Percentiles rank a stretch among this genome's conserved stretches.
These are phyloP conservation scores for Trichophyton verrucosum DNA, from an alignment of 2,329 filamentous ascomycete species.

Conservation along the genomic window DNA sequence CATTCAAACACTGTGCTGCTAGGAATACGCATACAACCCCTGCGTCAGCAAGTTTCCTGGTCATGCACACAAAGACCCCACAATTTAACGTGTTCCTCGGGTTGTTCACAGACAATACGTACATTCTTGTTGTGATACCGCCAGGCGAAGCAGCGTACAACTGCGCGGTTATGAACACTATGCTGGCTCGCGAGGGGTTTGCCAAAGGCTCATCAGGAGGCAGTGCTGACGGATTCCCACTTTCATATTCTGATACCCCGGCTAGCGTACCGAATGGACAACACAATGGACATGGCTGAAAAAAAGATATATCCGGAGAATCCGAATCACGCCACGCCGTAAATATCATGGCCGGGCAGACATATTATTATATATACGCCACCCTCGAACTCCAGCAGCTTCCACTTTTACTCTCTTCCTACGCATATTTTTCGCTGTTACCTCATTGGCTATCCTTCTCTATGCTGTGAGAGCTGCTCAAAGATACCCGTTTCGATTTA, in stretches of 20 bases:
- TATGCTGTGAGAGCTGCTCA: not conserved
- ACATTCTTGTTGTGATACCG: conserved; percentile 81
- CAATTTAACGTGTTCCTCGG: conserved; percentile 87
- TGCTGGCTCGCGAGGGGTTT: conserved; percentile 74
- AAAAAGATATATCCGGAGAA: not conserved
- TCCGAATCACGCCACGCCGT: not conserved
- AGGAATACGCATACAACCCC: conserved; percentile 35
- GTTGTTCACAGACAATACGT: conserved; percentile 94
- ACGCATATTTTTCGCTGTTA: not conserved
- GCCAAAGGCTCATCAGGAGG: conserved; percentile 42
- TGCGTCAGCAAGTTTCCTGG: conserved; percentile 31
- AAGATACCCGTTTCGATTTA: not conserved
- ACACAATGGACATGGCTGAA: not conserved
- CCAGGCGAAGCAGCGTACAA: conserved; percentile 89
- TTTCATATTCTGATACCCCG: conserved; percentile 22
- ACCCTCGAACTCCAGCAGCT: not conserved
- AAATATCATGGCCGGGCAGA: not conserved
- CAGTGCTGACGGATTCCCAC: conserved; percentile 30
- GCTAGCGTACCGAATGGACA: conserved; percentile 5
- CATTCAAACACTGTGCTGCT: conserved; percentile 72
- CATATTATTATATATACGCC: not conserved
- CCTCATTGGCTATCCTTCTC: not conserved
- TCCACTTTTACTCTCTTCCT: not conserved
- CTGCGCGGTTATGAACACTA: conserved; percentile 76
- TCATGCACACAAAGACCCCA: conserved; percentile 40